These are phyloP conservation scores for Tolypocladium album DNA, from an alignment of 2,329 filamentous ascomycete species.

Conservation along the genomic window DNA sequence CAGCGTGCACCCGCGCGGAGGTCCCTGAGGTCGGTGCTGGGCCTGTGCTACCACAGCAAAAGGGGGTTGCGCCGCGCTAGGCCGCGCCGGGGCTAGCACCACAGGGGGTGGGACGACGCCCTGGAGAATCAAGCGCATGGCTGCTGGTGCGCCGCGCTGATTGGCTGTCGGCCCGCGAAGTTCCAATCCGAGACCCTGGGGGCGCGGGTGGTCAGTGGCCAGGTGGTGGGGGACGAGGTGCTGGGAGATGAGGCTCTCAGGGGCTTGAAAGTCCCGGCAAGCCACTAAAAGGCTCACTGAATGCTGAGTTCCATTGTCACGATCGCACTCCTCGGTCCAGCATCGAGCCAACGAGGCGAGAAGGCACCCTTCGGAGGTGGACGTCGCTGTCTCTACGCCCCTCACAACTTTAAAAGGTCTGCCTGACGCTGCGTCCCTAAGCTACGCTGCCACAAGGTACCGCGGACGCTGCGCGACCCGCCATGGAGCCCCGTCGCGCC, in stretches of 20 bases:
- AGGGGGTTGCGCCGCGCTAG: conserved; percentile 20
- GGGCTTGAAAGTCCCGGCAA: neutral
- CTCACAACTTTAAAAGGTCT: neutral
- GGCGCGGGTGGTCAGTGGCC: neutral
- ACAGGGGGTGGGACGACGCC: conserved; percentile 8
- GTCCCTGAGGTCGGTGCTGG: neutral
- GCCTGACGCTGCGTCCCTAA: neutral
- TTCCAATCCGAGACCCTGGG: conserved; percentile 1
- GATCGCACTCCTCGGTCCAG: neutral
- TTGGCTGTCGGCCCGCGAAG: conserved; percentile 8
- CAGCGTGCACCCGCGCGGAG: neutral
- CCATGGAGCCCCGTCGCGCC: neutral
- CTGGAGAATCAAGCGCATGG: conserved; percentile 18
- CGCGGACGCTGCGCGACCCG: too few species aligned
- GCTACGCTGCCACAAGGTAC: too few species aligned
- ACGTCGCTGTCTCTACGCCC: neutral
- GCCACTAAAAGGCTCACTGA: neutral
- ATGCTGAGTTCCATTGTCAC: too few species aligned
- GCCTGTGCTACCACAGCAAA: conserved; percentile 17
- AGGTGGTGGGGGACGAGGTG: neutral
- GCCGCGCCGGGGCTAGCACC: conserved; percentile 11
- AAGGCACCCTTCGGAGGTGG: neutral
- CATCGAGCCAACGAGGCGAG: neutral
- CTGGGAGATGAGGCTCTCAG: neutral
- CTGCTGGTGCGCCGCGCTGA: conserved; percentile 7